Conservation (phyloP, 2,329 filamentous ascomycete species). For the Shiraia bambusicola region DNA sequence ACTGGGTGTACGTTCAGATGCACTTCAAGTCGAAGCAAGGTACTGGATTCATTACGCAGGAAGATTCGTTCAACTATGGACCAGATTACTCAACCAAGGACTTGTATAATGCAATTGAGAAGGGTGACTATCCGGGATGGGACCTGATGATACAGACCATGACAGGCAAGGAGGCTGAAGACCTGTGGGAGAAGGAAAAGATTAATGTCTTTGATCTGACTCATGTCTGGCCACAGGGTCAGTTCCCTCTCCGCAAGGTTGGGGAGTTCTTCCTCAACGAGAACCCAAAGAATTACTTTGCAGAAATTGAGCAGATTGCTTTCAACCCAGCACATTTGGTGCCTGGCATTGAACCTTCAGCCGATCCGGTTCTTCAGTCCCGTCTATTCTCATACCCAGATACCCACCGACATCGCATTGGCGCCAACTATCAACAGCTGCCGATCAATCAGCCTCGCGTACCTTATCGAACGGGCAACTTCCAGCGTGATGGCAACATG, state of each 20-base stretch:
- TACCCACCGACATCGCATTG: slow-evolving; percentile 60
- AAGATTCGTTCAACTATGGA: slow-evolving; percentile 53
- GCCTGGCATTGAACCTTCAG: slow-evolving; percentile 68
- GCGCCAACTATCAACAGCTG: slow-evolving; percentile 61
- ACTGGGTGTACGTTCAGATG: slow-evolving; percentile 57
- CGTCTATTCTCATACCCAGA: slow-evolving; percentile 72
- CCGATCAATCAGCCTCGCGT: slow-evolving; percentile 56
- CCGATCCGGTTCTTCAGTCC: slow-evolving; percentile 69
- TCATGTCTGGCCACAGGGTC: slow-evolving; percentile 56
- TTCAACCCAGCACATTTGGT: slow-evolving; percentile 69
- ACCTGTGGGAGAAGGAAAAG: slow-evolving; percentile 54
- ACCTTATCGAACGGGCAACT: slow-evolving; percentile 62
- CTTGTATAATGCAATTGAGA: slow-evolving; percentile 54
- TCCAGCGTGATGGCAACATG: slow-evolving; percentile 73
- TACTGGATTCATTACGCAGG: slow-evolving; percentile 54
- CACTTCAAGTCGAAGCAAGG: slow-evolving; percentile 58
- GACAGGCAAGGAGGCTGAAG: slow-evolving; percentile 55
- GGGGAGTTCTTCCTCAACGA: slow-evolving; percentile 57
- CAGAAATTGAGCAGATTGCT: slow-evolving; percentile 69
- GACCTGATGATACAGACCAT: slow-evolving; percentile 55
- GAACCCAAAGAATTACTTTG: slow-evolving; percentile 62
- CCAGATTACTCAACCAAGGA: slow-evolving; percentile 58
- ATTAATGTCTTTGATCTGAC: slow-evolving; percentile 59
- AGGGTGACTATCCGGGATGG: slow-evolving; percentile 56
- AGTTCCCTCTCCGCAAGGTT: slow-evolving; percentile 56